Evolutionary conservation across 306 rosid species (phyloP).

Genomic region (Quercus alba): DNA sequence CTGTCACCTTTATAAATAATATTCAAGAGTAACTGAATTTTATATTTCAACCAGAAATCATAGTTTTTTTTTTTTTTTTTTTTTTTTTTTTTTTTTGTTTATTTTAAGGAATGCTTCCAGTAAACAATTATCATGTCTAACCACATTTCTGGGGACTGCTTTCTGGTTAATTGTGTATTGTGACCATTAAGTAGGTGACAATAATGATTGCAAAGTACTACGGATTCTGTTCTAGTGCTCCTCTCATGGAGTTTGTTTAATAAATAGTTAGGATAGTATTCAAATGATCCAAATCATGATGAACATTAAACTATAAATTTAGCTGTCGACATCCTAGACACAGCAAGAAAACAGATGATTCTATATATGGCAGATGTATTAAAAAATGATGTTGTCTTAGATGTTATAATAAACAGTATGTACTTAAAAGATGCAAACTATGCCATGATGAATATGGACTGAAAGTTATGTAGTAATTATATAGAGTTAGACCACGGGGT

Average conservation of each 20-base stretch:
- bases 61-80: background rate
- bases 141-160: conserved; percentile 18
- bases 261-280: background rate
- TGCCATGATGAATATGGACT: background rate
- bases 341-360: background rate
- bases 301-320: conserved; percentile 3
- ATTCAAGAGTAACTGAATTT: conserved; percentile 17
- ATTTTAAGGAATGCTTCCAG: conserved; percentile 4
- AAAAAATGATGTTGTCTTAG: conserved; percentile 9
- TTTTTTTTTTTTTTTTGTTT: background rate
- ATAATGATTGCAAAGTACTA: conserved; percentile 34
- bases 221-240: conserved; percentile 10
- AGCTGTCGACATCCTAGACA: background rate
- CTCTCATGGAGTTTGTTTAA: background rate
- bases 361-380: background rate
- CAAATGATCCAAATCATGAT: conserved; percentile 16
- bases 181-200: conserved; percentile 19
- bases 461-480: conserved; percentile 1
- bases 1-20: conserved; percentile 35
- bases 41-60: conserved; percentile 13
- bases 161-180: conserved; percentile 17
- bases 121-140: conserved; percentile 7
- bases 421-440: conserved; percentile 1
- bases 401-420: background rate
- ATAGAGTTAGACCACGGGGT: conserved; percentile 1